Conservation (phyloP, 148 eudicot species). For the Cornus suecica region DNA sequence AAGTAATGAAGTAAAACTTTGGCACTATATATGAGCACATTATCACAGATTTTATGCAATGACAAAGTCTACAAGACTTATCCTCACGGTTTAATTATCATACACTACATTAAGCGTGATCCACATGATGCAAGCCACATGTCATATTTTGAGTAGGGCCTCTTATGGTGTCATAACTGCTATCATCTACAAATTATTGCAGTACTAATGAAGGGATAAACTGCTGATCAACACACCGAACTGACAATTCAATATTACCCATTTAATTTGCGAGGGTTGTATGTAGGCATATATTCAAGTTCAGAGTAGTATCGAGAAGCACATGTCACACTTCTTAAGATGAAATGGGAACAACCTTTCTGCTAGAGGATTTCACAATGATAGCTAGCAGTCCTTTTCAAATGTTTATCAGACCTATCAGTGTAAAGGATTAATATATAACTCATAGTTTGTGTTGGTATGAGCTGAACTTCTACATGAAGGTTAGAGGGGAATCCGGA, state of each 20-base stretch:
- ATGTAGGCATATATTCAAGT: background rate
- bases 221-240: background rate
- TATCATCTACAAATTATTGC: background rate
- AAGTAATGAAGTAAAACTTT: background rate
- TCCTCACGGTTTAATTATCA: background rate
- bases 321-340: no score
- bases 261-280: background rate
- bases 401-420: background rate
- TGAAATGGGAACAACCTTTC: background rate
- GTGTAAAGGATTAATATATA: background rate
- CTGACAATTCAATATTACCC: no score
- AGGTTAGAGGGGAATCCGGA: no score
- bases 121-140: no score
- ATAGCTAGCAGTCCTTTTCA: background rate
- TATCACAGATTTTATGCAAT: no score
- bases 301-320: background rate
- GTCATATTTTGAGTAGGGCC: no score
- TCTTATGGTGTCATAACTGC: no score
- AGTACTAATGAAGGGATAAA: background rate
- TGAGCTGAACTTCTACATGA: no score
- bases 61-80: no score
- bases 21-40: background rate
- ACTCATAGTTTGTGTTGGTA: no score
- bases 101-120: no score
- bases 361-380: background rate